phyloP scores from a whole-genome alignment of 805 yeast genomes.

The Candida arabinofermentans region DNA sequence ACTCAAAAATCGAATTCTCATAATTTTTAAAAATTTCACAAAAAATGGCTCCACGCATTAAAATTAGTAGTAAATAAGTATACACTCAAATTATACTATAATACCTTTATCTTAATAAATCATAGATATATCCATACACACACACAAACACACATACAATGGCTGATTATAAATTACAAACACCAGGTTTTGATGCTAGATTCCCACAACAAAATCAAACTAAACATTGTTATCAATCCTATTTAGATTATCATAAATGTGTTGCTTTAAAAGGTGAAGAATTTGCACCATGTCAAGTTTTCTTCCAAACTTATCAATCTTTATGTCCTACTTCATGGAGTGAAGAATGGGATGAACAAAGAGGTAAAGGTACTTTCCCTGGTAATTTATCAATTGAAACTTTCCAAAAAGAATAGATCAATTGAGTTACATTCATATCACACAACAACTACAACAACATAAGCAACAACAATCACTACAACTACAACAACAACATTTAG shows the following conservation, averaged over 20 bases:
- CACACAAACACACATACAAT: constrained; percentile 16
- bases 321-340: constrained; percentile 84
- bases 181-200: constrained; percentile 83
- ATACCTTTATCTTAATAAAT: background rate
- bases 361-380: constrained; percentile 44
- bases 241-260: constrained; percentile 97
- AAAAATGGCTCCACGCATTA: background rate
- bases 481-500: too few species aligned
- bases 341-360: constrained; percentile 85
- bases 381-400: constrained; percentile 34
- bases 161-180: constrained; percentile 47
- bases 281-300: constrained; percentile 94
- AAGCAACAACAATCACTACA: too few species aligned
- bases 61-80: background rate
- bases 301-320: constrained; percentile 85
- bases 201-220: constrained; percentile 98
- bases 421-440: too few species aligned
- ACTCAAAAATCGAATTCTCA: too few species aligned
- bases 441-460: too few species aligned
- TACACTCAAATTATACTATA: too few species aligned
- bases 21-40: background rate
- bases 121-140: background rate
- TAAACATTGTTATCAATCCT: constrained; percentile 97
- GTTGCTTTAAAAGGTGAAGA: constrained; percentile 96
- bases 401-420: constrained; percentile 19